phyloP scores from a whole-genome alignment of 2,329 filamentous ascomycete species.

The Phaeosphaeria sp. region DNA sequence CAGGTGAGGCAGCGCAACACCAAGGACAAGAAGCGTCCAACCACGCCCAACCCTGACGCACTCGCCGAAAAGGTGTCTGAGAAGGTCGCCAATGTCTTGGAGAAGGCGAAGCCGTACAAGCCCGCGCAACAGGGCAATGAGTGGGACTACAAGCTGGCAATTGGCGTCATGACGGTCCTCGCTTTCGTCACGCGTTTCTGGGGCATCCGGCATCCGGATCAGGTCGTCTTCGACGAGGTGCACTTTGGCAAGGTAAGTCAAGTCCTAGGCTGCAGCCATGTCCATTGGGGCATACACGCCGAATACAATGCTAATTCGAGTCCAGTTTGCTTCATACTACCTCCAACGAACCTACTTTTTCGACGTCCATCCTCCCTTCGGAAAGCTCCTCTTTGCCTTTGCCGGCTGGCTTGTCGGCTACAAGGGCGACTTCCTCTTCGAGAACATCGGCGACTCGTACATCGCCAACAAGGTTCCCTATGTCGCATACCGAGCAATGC shows the following conservation, averaged over 20 bases:
- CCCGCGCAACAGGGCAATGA: constrained; percentile 61
- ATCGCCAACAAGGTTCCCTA: constrained; percentile 97
- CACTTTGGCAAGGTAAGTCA: constrained; percentile 93
- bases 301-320: constrained; percentile 23
- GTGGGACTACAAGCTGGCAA: constrained; percentile 82
- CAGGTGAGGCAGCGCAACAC: constrained; percentile 46
- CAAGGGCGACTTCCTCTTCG: constrained; percentile 96
- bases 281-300: neutral
- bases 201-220: constrained; percentile 92
- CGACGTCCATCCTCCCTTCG: constrained; percentile 97
- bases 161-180: constrained; percentile 77
- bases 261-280: neutral
- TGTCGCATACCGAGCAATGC: constrained; percentile 92
- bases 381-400: constrained; percentile 95
- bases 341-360: constrained; percentile 99
- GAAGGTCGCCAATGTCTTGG: constrained; percentile 35
- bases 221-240: constrained; percentile 98
- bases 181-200: constrained; percentile 95
- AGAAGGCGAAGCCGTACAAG: constrained; percentile 44
- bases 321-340: constrained; percentile 71
- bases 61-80: constrained; percentile 26
- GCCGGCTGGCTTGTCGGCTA: constrained; percentile 98
- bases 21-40: constrained; percentile 49
- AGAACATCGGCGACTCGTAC: constrained; percentile 99
- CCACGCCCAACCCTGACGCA: constrained; percentile 44